Percentiles rank a stretch among this genome's conserved stretches.
Conservation (phyloP, 306 rosid genomes). For the Crotalaria pallida region DNA sequence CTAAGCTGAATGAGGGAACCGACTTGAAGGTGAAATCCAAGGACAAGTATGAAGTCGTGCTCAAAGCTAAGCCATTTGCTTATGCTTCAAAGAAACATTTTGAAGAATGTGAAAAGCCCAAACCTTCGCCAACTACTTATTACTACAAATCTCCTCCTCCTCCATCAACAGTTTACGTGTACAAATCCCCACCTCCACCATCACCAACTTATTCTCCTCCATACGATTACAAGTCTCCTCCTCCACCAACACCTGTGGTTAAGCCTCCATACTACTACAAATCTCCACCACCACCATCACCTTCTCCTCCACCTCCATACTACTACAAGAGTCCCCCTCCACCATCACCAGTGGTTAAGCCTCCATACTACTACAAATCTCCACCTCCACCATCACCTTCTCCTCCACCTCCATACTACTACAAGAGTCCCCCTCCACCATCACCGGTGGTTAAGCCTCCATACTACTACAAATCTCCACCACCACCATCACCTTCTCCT, state of each 20-base stretch:
- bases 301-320: background rate
- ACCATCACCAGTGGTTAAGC: background rate
- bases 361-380: constrained; percentile 1
- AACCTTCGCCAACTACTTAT: constrained; percentile 71
- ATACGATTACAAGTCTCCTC: constrained; percentile 35
- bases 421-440: background rate
- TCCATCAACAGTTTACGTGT: background rate
- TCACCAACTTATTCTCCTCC: constrained; percentile 15
- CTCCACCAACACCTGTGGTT: constrained; percentile 35
- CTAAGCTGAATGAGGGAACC: constrained; percentile 54
- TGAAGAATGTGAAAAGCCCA: constrained; percentile 50
- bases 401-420: background rate
- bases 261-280: background rate
- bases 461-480: background rate
- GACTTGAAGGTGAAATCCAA: constrained; percentile 59
- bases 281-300: constrained; percentile 23
- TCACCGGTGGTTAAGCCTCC: background rate
- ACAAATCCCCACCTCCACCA: too few relatives aligned
- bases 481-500: background rate
- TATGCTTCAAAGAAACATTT: constrained; percentile 71
- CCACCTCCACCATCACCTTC: background rate
- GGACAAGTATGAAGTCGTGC: constrained; percentile 61
- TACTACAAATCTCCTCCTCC: constrained; percentile 51
- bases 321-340: background rate
- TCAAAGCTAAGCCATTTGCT: constrained; percentile 70